Conservation (phyloP, 371 early-diverging fungal genomes). For the Smittium mucronatum region DNA sequence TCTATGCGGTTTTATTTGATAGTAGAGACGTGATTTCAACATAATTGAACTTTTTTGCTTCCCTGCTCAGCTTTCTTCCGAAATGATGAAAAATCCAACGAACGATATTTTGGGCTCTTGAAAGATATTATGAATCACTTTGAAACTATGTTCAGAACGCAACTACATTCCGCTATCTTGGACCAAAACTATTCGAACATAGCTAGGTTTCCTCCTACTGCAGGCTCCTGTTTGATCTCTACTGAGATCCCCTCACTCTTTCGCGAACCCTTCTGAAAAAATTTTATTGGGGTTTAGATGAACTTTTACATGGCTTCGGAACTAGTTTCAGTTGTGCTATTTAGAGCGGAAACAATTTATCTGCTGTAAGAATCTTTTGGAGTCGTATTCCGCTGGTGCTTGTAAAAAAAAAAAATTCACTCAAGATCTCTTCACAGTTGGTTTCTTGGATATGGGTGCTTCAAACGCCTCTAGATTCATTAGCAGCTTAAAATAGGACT, state of each 20-base stretch:
- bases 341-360: background rate
- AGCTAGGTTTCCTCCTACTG: background rate
- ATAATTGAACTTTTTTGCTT: background rate
- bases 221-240: background rate
- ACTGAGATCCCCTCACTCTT: background rate
- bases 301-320: background rate
- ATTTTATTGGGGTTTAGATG: background rate
- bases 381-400: background rate
- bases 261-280: background rate
- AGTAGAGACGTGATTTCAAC: background rate
- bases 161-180: background rate
- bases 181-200: background rate
- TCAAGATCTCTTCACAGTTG: background rate
- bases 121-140: background rate
- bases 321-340: background rate
- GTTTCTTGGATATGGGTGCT: background rate
- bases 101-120: background rate
- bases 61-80: background rate
- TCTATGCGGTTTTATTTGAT: conserved; percentile 1
- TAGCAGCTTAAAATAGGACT: background rate
- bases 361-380: background rate
- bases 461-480: background rate
- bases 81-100: no score
- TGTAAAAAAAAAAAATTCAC: background rate
- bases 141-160: background rate